Evolutionary conservation across 257 asterid species (phyloP), one percentile per base, ranked within the genome.

Genomic region (Gardenia jasminoides): DNA sequence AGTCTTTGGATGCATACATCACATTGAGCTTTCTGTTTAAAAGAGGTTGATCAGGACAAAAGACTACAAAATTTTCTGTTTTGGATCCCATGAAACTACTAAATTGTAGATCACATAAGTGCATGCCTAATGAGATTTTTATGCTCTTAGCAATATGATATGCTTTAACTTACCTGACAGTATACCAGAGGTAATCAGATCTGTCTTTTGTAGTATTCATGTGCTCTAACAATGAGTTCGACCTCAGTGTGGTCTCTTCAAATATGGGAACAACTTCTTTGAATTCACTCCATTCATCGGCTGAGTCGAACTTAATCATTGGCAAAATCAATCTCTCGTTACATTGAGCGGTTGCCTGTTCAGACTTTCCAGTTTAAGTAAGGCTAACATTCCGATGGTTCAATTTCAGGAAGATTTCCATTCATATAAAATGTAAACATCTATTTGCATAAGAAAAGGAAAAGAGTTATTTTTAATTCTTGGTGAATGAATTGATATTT

Each of bases 131-230:
- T 5, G 66, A 0, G 70, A 66, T 58, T 64, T 39, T 36, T 36
- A 36, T 36, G 41, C 41, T 36, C 39, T 17, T 59, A 24, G n/a
- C 61, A 20, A 24, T 3, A 4, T 10, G 39, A 64, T 47, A 48
- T 20, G 30, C 30, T 44, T 12, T 19, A 7, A 11, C 15, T 70
- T 85, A 94, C 99, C 92, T 89, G 68, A 78, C 22, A 70, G 89
- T 93, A 90, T 93, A 94, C 99, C 99, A 94, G 50, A 94, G 84
- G 79, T 94, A 93, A 80, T 93, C 99, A 2, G 98, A 90, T 50
- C 43, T 73, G 86, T 94, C 99, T 85, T 88, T 89, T 33, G 99
- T 91, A 22, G 93, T 91, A 84, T 72, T 88, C 88, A 88, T 89
- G 77, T 94, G 99, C 83, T 93, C 99, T 59, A 94, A 83, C 88